Percentiles rank a stretch among this genome's conserved stretches.
phyloP scores from a whole-genome alignment of 192 early-diverging fungal species.

The Mortierella claussenii region DNA sequence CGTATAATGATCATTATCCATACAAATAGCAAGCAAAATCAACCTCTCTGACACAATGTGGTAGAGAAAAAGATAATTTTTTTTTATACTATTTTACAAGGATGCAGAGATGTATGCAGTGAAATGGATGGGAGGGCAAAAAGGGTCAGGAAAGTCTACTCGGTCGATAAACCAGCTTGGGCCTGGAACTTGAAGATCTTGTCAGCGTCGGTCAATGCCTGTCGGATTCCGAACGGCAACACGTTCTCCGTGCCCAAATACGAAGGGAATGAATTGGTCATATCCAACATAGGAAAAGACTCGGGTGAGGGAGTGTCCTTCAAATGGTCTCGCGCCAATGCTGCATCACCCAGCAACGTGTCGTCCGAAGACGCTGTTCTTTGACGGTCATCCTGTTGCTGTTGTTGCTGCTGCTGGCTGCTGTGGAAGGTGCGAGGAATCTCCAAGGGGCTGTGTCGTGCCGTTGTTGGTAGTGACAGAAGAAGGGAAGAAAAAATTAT shows the following conservation, averaged over 20 bases:
- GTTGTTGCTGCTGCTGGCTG: not conserved
- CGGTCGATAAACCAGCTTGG: not conserved
- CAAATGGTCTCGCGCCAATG: constrained; percentile 12
- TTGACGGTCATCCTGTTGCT: constrained; percentile 5
- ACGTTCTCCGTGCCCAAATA: constrained; percentile 18
- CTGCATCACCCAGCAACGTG: constrained; percentile 13
- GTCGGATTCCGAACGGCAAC: constrained; percentile 31
- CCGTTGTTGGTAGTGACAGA: not conserved
- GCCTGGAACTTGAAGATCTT: constrained; percentile 39
- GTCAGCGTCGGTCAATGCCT: constrained; percentile 16
- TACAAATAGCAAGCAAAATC: no score
- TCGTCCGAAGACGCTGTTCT: constrained; percentile 17
- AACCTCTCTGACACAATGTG: no score
- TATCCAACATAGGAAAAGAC: constrained; percentile 22
- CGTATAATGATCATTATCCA: no score
- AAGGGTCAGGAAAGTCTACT: no score
- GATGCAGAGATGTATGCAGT: no score
- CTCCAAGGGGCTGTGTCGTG: no score
- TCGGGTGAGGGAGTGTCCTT: constrained; percentile 35
- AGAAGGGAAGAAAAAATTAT: not conserved
- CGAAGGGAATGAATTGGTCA: constrained; percentile 30
- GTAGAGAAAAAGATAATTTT: no score
- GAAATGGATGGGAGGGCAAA: no score
- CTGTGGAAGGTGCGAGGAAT: no score
- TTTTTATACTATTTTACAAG: no score